Percentiles rank a stretch among this genome's conserved stretches.
These are phyloP conservation scores for Candida ovalis DNA, from an alignment of 805 yeast species.

Conservation along the genomic window DNA sequence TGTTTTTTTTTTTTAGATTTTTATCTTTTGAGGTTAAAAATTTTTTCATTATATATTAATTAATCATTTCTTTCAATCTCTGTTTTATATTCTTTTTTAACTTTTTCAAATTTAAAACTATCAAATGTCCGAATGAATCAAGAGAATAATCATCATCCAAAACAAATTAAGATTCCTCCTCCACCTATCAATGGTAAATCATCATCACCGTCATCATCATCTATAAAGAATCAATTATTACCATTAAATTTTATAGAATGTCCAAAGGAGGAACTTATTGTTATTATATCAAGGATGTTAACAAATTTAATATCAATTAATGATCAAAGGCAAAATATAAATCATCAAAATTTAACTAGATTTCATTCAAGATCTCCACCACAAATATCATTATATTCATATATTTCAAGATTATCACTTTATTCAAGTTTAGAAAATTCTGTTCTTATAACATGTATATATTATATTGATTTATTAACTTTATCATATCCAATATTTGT, in stretches of 20 bases:
- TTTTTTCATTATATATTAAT: too few species aligned
- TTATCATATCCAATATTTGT: conserved; percentile 76
- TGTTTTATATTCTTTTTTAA: neutral
- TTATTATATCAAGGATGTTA: conserved; percentile 75
- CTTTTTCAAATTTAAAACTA: neutral
- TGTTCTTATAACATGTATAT: conserved; percentile 76
- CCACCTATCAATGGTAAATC: conserved; percentile 7
- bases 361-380: conserved; percentile 96
- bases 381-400: conserved; percentile 72
- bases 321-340: conserved; percentile 41
- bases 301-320: conserved; percentile 69
- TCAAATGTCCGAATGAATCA: neutral
- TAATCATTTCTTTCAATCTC: neutral
- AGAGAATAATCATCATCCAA: neutral
- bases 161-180: conserved; percentile 13
- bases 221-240: conserved; percentile 15
- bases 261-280: conserved; percentile 64
- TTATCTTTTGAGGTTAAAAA: too few species aligned
- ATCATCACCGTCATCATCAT: neutral
- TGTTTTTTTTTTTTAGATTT: too few species aligned
- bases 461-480: conserved; percentile 82
- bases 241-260: conserved; percentile 61
- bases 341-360: conserved; percentile 58
- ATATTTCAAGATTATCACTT: conserved; percentile 70
- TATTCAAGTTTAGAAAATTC: conserved; percentile 85